These are phyloP conservation scores for Sclerotiophoma versabilis DNA, from an alignment of 2,329 filamentous ascomycete species.

Conservation along the genomic window DNA sequence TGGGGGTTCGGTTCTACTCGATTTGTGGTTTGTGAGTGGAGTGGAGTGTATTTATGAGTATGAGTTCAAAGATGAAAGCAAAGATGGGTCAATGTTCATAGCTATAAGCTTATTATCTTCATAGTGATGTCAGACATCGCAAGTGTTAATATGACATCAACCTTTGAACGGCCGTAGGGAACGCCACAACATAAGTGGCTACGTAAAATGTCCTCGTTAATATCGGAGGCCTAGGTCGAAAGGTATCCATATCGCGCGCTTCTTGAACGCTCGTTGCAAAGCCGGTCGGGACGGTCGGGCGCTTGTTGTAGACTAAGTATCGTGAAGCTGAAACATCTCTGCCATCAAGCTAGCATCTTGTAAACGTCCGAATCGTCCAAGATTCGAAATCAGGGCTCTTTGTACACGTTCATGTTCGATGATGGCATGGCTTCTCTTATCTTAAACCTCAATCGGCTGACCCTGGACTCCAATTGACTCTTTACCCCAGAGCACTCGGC, in stretches of 20 bases:
- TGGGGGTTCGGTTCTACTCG: no score
- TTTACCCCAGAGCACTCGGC: slow-evolving; percentile 18
- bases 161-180: neutral
- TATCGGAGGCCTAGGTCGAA: neutral
- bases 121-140: slow-evolving; percentile 9
- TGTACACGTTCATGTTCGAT: no score
- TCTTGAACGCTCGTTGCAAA: neutral
- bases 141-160: slow-evolving; percentile 6
- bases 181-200: neutral
- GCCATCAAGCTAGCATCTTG: neutral
- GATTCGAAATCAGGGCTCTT: neutral
- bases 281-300: neutral
- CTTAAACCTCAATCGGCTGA: neutral
- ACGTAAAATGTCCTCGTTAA: neutral
- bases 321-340: neutral
- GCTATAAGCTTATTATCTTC: neutral
- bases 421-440: neutral
- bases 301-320: neutral
- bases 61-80: no score
- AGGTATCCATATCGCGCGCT: neutral
- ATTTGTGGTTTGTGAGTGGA: no score
- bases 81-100: no score
- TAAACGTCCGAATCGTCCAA: neutral
- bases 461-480: neutral
- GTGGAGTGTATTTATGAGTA: no score